Percentiles rank a stretch among this genome's conserved stretches.
phyloP scores from a whole-genome alignment of 1,284 basidiomycete species.

The Tilletia indica region DNA sequence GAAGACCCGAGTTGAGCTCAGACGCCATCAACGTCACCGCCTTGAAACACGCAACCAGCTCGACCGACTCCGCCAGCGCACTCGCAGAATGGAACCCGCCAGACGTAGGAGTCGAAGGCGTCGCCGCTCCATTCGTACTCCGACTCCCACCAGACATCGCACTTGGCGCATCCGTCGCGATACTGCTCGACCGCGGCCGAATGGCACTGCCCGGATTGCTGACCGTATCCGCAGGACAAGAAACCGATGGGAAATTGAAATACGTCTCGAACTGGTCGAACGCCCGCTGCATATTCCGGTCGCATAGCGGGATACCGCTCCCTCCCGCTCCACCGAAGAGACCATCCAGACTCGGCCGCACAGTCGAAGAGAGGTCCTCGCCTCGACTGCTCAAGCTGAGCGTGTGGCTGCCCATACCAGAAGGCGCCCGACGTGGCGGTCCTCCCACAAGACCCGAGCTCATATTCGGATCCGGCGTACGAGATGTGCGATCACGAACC shows the following conservation, averaged over 20 bases:
- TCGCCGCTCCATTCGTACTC: constrained; percentile 6
- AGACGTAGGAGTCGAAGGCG: constrained; percentile 12
- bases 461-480: constrained; percentile 7
- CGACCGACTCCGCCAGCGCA: neutral
- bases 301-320: neutral
- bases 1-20: constrained; percentile 13
- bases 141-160: neutral
- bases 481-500: neutral
- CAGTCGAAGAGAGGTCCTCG: constrained; percentile 9
- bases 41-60: constrained; percentile 12
- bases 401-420: neutral
- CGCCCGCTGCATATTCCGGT: constrained; percentile 13
- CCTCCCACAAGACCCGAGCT: constrained; percentile 3
- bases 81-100: neutral
- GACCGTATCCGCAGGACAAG: neutral
- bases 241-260: constrained; percentile 8
- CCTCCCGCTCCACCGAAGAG: neutral
- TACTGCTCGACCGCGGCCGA: constrained; percentile 12
- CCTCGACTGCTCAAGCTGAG: neutral
- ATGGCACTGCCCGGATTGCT: constrained; percentile 13
- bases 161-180: constrained; percentile 2
- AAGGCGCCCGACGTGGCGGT: neutral
- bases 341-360: constrained; percentile 7
- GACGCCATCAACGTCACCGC: constrained; percentile 14
- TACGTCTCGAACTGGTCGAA: constrained; percentile 12